Evolutionary conservation across 495 filamentous ascomycete genomes (phyloP), one percentile per base, ranked within the genome.

Genomic region (Emericellopsis terricola): DNA sequence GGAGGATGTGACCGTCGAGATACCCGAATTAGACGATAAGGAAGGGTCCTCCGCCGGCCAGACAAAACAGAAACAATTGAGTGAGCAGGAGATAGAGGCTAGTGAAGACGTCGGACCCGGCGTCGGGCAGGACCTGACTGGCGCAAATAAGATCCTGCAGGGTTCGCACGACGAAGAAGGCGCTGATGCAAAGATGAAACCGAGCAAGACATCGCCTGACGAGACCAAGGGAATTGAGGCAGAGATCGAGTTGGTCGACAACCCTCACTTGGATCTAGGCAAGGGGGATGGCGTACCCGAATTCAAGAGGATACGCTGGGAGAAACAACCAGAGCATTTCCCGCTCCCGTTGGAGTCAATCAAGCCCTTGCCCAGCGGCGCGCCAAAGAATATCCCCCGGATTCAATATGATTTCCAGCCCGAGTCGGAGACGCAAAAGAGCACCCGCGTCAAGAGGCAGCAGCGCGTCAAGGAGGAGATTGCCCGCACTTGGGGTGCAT

Each of bases 401-500:
- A 71, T 97, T 20, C 91, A 97, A 52, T 64, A 71, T 39, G 51
- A 57, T 0, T 83, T 89, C 52, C 52, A 46, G 5, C 60, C 70
- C 37, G 82, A 92, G 46, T 59, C 69, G 0, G 50, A 64, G 1
- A 52, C 59, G 7, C 69, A 64, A 9, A 75, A 71, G 40, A 65
- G 65, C 37, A 65, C 65, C 40, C 75, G 82, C 8, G 46, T 78
- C 41, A 51, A 63, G 35, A 71, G 76, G 29, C 68, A 76, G 38
- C 58, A 64, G n/a, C 56, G 62, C 63, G 76, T 96, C 14, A 83
- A 75, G 47, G 60, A 72, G 13, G 79, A 81, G 20, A 86, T 93
- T 46, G 43, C 68, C 35, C 78, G 75, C 42, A 66, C 78, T 0
- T 96, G 87, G 86, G 61, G 66, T 8, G 80, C 81, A 37, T 96